Conservation (phyloP, 768 basidiomycete genomes). For the Rhizopogon rudus region DNA sequence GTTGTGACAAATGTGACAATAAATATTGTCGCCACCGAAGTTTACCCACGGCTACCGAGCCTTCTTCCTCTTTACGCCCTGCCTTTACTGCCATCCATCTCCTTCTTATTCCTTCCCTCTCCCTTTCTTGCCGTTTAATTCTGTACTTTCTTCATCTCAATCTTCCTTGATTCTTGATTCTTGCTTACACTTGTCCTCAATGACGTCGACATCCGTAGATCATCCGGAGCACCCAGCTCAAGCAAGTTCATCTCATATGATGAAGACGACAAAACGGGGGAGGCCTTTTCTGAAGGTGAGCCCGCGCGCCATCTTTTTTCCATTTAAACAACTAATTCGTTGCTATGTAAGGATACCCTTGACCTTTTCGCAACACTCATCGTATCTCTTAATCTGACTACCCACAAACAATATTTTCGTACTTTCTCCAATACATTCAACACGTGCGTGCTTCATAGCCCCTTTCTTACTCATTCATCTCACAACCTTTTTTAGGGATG, state of each 20-base stretch:
- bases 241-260: slow-evolving; percentile 84
- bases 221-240: slow-evolving; percentile 34
- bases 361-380: slow-evolving; percentile 97
- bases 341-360: slow-evolving; percentile 74
- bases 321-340: neutral
- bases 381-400: slow-evolving; percentile 83
- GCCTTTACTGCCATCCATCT: slow-evolving; percentile 17
- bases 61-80: slow-evolving; percentile 10
- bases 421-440: slow-evolving; percentile 93
- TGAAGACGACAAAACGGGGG: slow-evolving; percentile 97
- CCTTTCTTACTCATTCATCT: slow-evolving; percentile 6
- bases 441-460: slow-evolving; percentile 56
- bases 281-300: slow-evolving; percentile 87
- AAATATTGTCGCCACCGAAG: slow-evolving; percentile 15
- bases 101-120: slow-evolving; percentile 27
- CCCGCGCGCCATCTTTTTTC: slow-evolving; percentile 5
- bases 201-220: slow-evolving; percentile 38
- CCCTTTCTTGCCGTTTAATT: slow-evolving; percentile 22
- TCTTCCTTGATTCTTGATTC: slow-evolving; percentile 3
- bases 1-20: slow-evolving; percentile 18
- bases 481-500: slow-evolving; percentile 58
- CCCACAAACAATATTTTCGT: slow-evolving; percentile 95
- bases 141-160: slow-evolving; percentile 18
- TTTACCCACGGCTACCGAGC: slow-evolving; percentile 27
- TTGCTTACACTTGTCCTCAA: slow-evolving; percentile 21